phyloP scores from a whole-genome alignment of 805 yeast genomes.

The Kuraishia molischiana region DNA sequence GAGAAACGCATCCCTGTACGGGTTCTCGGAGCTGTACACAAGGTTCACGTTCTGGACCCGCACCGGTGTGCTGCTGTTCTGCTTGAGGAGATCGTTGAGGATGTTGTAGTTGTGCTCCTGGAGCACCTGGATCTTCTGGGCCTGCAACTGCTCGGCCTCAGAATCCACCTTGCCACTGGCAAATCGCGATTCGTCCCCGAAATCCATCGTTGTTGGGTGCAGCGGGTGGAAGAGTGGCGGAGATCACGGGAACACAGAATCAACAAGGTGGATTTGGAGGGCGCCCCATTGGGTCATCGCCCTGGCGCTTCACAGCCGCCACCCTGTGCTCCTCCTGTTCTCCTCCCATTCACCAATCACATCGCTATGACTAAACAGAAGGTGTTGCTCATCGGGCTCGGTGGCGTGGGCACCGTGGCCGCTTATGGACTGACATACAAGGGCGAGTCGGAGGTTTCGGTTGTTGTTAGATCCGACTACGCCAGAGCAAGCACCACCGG shows the following conservation, averaged over 20 bases:
- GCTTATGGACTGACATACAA: conserved; percentile 48
- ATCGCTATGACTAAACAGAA: conserved; percentile 13
- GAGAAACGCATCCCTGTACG: conserved; percentile 35
- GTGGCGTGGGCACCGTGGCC: conserved; percentile 78
- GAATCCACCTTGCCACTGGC: too few relatives aligned
- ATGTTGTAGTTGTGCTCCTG: background rate
- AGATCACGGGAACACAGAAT: too few relatives aligned
- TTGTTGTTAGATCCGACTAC: conserved; percentile 57
- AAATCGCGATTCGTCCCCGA: too few relatives aligned
- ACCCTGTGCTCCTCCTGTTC: too few relatives aligned
- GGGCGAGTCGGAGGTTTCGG: conserved; percentile 38
- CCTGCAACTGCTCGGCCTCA: background rate
- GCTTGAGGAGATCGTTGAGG: conserved; percentile 16
- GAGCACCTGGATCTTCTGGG: background rate
- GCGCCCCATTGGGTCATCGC: too few relatives aligned
- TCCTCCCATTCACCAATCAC: too few relatives aligned
- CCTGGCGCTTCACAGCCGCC: too few relatives aligned
- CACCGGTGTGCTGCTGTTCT: conserved; percentile 30
- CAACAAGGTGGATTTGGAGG: too few relatives aligned
- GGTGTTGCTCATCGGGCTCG: conserved; percentile 67
- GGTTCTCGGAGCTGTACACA: conserved; percentile 27
- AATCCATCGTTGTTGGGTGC: too few relatives aligned
- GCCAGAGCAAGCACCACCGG: conserved; percentile 41
- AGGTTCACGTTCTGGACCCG: conserved; percentile 33
- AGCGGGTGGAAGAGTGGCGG: too few relatives aligned